Evolutionary conservation across 2,329 filamentous ascomycete genomes (phyloP).

Genomic region (Dactylonectria macrodidyma): DNA sequence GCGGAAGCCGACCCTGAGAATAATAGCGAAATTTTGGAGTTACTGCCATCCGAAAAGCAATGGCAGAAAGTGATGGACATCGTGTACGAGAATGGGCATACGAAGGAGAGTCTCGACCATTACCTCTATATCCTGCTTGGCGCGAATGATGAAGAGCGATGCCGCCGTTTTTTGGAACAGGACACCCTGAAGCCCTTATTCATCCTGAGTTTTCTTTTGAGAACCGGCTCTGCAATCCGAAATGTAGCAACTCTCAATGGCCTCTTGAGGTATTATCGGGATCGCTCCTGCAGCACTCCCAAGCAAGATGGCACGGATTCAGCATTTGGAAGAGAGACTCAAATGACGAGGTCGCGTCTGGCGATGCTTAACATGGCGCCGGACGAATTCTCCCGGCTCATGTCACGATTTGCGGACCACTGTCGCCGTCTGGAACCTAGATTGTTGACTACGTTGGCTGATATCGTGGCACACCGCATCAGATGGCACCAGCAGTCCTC

Average conservation of each 20-base stretch:
- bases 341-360: slow-evolving; percentile 23
- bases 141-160: slow-evolving; percentile 50
- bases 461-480: slow-evolving; percentile 48
- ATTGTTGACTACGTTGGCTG: slow-evolving; percentile 50
- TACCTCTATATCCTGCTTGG: slow-evolving; percentile 51
- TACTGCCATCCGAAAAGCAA: slow-evolving; percentile 45
- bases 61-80: slow-evolving; percentile 43
- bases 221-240: slow-evolving; percentile 45
- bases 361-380: slow-evolving; percentile 38
- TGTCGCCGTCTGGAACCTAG: slow-evolving; percentile 53
- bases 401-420: slow-evolving; percentile 49
- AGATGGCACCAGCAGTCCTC: slow-evolving; percentile 34
- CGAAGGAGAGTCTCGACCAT: slow-evolving; percentile 39
- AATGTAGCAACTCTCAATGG: slow-evolving; percentile 42
- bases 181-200: slow-evolving; percentile 46
- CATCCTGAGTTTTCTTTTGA: slow-evolving; percentile 51
- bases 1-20: slow-evolving; percentile 31
- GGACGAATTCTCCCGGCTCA: slow-evolving; percentile 44
- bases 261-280: slow-evolving; percentile 47
- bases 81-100: slow-evolving; percentile 40
- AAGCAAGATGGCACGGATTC: slow-evolving; percentile 15
- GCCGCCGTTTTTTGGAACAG: slow-evolving; percentile 49
- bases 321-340: not conserved
- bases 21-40: slow-evolving; percentile 36
- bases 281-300: slow-evolving; percentile 33